A percentile compares a stretch with the other conserved stretches of the same genome.
phyloP scores from a whole-genome alignment of 352 stramenopile species.

The Globisporangium megalacanthum region DNA sequence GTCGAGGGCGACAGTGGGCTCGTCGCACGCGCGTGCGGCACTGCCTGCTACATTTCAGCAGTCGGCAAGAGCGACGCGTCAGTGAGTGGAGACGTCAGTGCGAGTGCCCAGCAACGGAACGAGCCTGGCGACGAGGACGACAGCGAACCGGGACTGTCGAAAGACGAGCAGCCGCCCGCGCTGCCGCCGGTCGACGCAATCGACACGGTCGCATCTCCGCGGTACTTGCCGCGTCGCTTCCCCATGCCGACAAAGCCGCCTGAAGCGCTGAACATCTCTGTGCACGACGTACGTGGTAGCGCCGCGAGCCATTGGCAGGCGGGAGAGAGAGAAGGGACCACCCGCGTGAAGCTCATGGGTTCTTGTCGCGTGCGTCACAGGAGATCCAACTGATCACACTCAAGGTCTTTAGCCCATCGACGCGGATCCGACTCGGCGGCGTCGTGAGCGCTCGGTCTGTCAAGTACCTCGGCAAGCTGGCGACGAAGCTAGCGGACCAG shows the following conservation, averaged over 20 bases:
- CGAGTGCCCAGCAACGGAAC: constrained; percentile 16
- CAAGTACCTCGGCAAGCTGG: constrained; percentile 89
- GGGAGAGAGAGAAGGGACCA: too few species aligned
- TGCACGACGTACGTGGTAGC: constrained; percentile 51
- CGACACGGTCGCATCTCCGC: constrained; percentile 38
- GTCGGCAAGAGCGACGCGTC: constrained; percentile 49
- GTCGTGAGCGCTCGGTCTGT: constrained; percentile 85
- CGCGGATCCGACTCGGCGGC: constrained; percentile 68
- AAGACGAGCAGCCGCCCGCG: constrained; percentile 21
- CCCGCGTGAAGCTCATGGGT: not conserved
- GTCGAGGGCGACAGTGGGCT: constrained; percentile 98
- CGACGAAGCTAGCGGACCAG: constrained; percentile 95
- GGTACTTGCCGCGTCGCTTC: constrained; percentile 46
- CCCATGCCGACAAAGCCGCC: constrained; percentile 43
- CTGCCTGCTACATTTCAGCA: constrained; percentile 72
- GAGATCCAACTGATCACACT: constrained; percentile 95
- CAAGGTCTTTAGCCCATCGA: constrained; percentile 86
- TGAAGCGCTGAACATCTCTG: constrained; percentile 68
- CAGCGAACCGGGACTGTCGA: constrained; percentile 19
- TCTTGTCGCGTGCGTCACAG: constrained; percentile 18
- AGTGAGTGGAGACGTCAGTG: not conserved
- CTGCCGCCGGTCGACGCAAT: constrained; percentile 21
- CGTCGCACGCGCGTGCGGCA: constrained; percentile 95
- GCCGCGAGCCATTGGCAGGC: not conserved
- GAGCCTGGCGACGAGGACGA: constrained; percentile 29